Evolutionary conservation across 805 yeast genomes (phyloP), one percentile per base, ranked within the genome.

Genomic region (Metschnikowia borealis): DNA sequence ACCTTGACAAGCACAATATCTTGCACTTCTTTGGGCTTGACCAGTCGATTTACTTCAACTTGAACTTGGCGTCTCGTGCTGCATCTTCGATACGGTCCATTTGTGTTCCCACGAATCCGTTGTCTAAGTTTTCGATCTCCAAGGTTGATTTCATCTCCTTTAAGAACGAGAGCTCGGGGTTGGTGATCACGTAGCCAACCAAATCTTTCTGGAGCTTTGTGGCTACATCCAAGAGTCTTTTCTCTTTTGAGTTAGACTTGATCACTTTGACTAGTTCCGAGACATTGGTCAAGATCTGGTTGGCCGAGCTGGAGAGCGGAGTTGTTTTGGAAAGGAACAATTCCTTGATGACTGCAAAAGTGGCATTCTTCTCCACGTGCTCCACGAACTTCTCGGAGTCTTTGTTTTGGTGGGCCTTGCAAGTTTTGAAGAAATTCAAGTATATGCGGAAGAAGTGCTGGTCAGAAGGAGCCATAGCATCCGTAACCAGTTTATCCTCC

Each of bases 361-460:
- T 69, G 31, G 70, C 55, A 46, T 69, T 69, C 46, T 70, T 70
- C 10, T 49, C 48, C 46, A 71, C 52, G 48, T 51, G 69, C 40
- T 70, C 70, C 51, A 37, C 56, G 47, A 7, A 69, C 60, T 14
- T 64, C 59, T 20, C 53, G 47, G 42, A 63, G 66, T 51, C 64
- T n/a, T 52, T 53, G 8, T 54, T 50, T 37, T 56, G 56, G 10
- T 56, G 55, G 13, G 54, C 53, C 50, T 66, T 67, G 47, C 62
- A 50, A 15, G 64, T 43, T 42, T 64, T 65, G 56, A 68, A 61
- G 4, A 69, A 35, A 46, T 62, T 64, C 38, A 60, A 54, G 45
- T 64, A 61, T 10, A 70, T 43, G 47, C 65, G 69, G 48, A 54
- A 56, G 21, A 64, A 44, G 57, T 67, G 64, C 29, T 50, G 46